These are phyloP conservation scores for Aotearoamyces nothofagi DNA, from an alignment of 2,329 filamentous ascomycete species.

Conservation along the genomic window DNA sequence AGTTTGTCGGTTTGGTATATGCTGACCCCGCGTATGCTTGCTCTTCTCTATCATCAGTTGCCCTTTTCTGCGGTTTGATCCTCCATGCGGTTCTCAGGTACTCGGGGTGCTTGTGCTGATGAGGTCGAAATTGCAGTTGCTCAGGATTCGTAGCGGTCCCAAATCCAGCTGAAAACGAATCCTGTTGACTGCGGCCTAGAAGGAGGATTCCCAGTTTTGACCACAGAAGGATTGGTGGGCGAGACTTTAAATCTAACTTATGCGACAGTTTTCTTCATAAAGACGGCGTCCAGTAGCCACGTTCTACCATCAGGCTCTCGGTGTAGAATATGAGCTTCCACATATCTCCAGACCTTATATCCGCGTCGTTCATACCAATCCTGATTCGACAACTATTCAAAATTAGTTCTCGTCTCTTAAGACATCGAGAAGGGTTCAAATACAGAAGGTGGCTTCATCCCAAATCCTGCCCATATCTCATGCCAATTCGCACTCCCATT, in stretches of 20 bases:
- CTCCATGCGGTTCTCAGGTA: not conserved
- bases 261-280: conserved; percentile 4
- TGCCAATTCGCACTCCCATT: conserved; percentile 1
- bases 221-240: too few species aligned
- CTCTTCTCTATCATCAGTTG: too few species aligned
- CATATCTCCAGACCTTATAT: conserved; percentile 3
- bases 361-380: conserved; percentile 3
- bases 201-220: too few species aligned
- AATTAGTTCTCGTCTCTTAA: conserved; percentile 2
- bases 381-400: conserved; percentile 1
- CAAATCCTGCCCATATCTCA: conserved; percentile 2
- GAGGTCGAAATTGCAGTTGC: conserved; percentile 1
- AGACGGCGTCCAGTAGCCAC: conserved; percentile 2
- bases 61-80: too few species aligned
- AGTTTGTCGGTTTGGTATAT: too few species aligned
- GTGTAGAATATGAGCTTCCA: conserved; percentile 2
- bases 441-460: conserved; percentile 1
- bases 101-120: not conserved
- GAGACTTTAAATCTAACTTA: conserved; percentile 2
- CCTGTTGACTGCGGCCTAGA: too few species aligned
- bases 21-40: too few species aligned
- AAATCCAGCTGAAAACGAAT: too few species aligned
- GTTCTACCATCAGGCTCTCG: not conserved
- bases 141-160: too few species aligned
- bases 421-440: not conserved